phyloP scores from a whole-genome alignment of 2,329 filamentous ascomycete species.

The Sporothrix humicola region DNA sequence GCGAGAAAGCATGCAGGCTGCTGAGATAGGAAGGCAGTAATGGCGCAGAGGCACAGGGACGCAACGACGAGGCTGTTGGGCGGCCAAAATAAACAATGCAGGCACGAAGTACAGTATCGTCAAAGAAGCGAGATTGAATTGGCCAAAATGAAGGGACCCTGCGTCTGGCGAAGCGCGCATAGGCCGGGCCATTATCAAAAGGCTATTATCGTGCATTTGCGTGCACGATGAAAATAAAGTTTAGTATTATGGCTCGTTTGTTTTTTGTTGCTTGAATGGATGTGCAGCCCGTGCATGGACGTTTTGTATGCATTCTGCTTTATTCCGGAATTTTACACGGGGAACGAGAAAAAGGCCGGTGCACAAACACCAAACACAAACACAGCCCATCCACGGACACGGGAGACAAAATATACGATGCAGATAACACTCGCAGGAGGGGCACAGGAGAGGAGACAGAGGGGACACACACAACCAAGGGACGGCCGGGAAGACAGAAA shows the following conservation, averaged over 20 bases:
- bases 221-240: conserved; percentile 2
- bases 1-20: conserved; percentile 5
- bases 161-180: background rate
- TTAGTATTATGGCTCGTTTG: background rate
- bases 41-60: background rate
- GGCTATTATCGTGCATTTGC: background rate
- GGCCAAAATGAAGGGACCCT: background rate
- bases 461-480: background rate
- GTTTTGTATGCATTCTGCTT: background rate
- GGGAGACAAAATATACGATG: conserved; percentile 10
- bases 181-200: background rate
- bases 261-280: background rate
- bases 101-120: background rate
- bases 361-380: background rate
- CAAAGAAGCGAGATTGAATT: conserved; percentile 8
- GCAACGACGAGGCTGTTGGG: background rate
- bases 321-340: background rate
- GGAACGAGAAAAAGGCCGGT: background rate
- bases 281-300: conserved; percentile 1
- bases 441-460: background rate
- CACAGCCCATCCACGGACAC: conserved; percentile 13
- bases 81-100: no score
- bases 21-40: conserved; percentile 14
- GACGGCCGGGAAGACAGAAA: background rate
- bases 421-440: background rate